Percentiles rank a stretch among this genome's conserved stretches.
phyloP scores from a whole-genome alignment of 371 early-diverging fungal genomes.

The Smittium culicis region DNA sequence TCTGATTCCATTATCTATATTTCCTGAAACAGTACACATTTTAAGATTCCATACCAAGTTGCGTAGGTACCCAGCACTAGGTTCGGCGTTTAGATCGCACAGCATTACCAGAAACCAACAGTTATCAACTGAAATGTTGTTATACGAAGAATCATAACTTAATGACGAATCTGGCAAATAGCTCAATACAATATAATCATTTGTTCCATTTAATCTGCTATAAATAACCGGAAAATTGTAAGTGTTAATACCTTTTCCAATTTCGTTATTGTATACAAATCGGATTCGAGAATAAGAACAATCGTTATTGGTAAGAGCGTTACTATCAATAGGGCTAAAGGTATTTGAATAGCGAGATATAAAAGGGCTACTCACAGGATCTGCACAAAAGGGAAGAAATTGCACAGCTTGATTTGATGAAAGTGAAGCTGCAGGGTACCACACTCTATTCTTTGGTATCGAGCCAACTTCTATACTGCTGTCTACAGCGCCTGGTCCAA shows the following conservation, averaged over 20 bases:
- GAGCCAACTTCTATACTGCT: not conserved
- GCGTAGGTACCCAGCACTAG: not conserved
- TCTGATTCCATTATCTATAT: not conserved
- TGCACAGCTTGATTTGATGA: conserved; percentile 24
- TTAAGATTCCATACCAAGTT: not conserved
- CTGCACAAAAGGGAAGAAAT: conserved; percentile 13
- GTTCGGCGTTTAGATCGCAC: not conserved
- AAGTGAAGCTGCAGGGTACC: conserved; percentile 31
- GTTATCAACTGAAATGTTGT: not conserved
- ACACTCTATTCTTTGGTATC: conserved; percentile 21
- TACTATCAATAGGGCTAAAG: not conserved
- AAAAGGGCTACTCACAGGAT: not conserved
- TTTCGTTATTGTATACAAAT: not conserved
- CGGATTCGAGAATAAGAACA: not conserved
- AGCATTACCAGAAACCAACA: not conserved
- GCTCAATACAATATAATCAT: not conserved
- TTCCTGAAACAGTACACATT: not conserved
- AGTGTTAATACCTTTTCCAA: not conserved
- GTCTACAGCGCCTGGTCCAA: conserved; percentile 14
- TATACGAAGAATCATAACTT: not conserved
- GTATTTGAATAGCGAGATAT: not conserved
- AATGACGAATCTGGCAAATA: not conserved
- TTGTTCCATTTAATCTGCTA: not conserved
- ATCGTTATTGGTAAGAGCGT: not conserved
- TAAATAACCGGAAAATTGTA: not conserved